Base-by-base conservation (phyloP, 1,284 basidiomycete genomes). In the Leccinum pachyderme region DNA sequence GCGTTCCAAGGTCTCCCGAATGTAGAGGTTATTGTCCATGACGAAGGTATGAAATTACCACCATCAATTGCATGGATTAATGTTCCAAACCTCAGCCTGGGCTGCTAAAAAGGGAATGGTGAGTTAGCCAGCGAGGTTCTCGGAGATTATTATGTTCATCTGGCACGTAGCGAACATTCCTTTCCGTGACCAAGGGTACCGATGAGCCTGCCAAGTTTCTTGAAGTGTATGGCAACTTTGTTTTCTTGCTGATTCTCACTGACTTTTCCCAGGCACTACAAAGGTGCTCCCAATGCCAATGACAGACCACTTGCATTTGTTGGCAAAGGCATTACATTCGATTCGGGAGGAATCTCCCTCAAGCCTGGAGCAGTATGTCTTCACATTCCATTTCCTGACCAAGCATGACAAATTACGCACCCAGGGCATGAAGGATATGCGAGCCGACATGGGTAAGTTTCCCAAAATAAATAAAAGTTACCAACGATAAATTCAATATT, bases 301-400 rank as follows among this genome's bases (percentile, higher is more conserved):
- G 82, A 78, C 0, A 77, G 78, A 51, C 89, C 89, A 8, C 76
- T 93, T 5, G 87, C 85, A 2, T 81, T 94, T 56, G 91, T 95
- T 43, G 93, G 93, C 46, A 95, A 95, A 64, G 93, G 91, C 55
- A 88, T 94, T 67, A 93, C 91, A 5, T 93, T 93, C 59, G 92
- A 95, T 72, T 85, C 87, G 5, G 93, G 93, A 77, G 93, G 93
- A 64, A 95, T 95, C 70, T 89, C 87, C 57, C 73, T 95, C 70
- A 95, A 95, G 75, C 83, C 88, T 18, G 72, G 80, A 39, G 78
- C 81, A 29, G 92, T 92, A 72, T 65, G 82, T 77, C 13, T 53
- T 62, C 49, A 62, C 66, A 51, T 43, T 54, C 49, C 43, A 48
- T 49, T 12, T 45, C 25, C 5, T 25, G 29, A 29, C 44, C 24